A percentile compares a stretch with the other conserved stretches of the same genome.
Conservation (phyloP, 768 basidiomycete species). For the Auricularia sp. region DNA sequence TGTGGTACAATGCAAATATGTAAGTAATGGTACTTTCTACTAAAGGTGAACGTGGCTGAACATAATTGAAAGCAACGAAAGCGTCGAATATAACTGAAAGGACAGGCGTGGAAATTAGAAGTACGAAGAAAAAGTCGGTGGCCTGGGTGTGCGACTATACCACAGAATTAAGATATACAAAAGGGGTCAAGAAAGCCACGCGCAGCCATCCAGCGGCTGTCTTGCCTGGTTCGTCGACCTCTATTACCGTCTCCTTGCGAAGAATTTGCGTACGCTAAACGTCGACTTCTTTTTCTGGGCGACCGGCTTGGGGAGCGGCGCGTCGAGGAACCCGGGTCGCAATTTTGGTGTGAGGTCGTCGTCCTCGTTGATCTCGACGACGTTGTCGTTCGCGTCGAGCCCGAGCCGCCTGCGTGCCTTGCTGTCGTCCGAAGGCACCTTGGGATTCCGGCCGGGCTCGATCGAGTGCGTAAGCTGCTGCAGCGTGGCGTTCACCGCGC, state of each 20-base stretch:
- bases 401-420: background rate
- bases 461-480: background rate
- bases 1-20: too few relatives aligned
- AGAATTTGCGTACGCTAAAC: background rate
- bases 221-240: too few relatives aligned
- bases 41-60: too few relatives aligned
- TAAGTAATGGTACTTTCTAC: too few relatives aligned
- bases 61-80: background rate
- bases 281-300: background rate
- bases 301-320: background rate
- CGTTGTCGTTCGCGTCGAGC: background rate
- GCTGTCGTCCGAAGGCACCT: background rate
- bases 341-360: background rate
- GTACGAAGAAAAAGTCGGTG: background rate
- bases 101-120: background rate
- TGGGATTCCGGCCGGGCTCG: background rate
- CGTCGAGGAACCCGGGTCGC: background rate
- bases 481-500: background rate
- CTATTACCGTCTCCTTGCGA: background rate
- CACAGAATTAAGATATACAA: background rate
- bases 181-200: background rate
- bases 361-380: background rate
- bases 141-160: background rate
- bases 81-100: background rate
- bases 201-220: background rate